These are phyloP conservation scores for Stevia rebaudiana DNA, from an alignment of 140 eudicot species.

Conservation along the genomic window DNA sequence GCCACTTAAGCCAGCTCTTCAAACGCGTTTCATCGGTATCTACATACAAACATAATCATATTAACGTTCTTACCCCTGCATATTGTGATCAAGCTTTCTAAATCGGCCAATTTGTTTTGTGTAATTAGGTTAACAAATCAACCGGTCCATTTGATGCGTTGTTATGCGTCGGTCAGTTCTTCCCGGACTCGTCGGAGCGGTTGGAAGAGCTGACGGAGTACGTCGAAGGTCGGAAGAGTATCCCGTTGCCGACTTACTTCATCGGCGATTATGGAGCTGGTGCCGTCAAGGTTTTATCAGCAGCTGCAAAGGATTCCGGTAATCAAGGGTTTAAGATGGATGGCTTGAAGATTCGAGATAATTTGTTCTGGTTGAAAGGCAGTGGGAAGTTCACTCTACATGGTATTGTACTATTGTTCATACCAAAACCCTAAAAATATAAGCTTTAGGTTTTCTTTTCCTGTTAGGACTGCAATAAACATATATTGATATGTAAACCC, in stretches of 20 bases:
- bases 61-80: not conserved
- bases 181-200: conserved; percentile 64
- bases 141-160: conserved; percentile 92
- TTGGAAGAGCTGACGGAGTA: conserved; percentile 69
- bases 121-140: conserved; percentile 78
- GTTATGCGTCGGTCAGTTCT: conserved; percentile 90
- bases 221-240: conserved; percentile 50
- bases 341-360: conserved; percentile 62
- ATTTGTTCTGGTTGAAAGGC: conserved; percentile 92
- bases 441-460: not conserved
- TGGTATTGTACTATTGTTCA: conserved; percentile 40
- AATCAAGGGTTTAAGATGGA: conserved; percentile 97
- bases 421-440: not conserved
- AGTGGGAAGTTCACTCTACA: conserved; percentile 77
- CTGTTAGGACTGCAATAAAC: not conserved
- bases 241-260: conserved; percentile 85
- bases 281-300: conserved; percentile 57
- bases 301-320: conserved; percentile 47
- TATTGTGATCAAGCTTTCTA: not conserved
- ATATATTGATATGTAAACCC: not conserved
- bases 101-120: not conserved
- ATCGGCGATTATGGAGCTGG: conserved; percentile 88
- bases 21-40: conserved; percentile 75
- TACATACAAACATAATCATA: not conserved
- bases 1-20: conserved; percentile 79